Conservation (phyloP, 768 basidiomycete genomes). For the Pisolithus microcarpus region DNA sequence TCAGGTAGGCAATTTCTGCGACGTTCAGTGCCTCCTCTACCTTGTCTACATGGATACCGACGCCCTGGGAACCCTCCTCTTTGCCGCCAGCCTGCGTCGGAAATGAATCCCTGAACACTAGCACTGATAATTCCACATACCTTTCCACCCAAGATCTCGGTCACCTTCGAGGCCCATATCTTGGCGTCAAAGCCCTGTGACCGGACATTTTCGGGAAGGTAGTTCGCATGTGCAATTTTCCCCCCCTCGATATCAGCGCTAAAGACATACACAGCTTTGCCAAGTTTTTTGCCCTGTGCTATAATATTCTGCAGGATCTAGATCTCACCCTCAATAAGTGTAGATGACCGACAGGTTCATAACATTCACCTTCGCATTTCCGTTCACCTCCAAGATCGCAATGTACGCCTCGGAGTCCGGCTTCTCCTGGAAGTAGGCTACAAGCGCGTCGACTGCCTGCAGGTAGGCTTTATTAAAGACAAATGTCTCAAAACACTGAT, state of each 20-base stretch:
- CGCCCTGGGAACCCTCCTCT: conserved; percentile 85
- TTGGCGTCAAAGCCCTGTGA: conserved; percentile 73
- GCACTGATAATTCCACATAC: conserved; percentile 32
- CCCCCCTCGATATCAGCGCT: conserved; percentile 59
- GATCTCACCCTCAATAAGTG: not conserved
- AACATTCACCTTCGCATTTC: conserved; percentile 70
- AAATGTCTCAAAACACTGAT: not conserved
- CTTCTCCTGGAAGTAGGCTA: conserved; percentile 72
- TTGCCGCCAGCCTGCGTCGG: conserved; percentile 81
- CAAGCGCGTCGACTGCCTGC: conserved; percentile 65
- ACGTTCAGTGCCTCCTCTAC: conserved; percentile 59
- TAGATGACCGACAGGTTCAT: not conserved
- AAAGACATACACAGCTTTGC: conserved; percentile 85
- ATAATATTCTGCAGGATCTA: conserved; percentile 73
- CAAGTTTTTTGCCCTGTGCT: conserved; percentile 69
- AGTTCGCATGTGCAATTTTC: conserved; percentile 87
- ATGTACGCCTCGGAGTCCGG: conserved; percentile 64
- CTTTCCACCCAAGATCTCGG: conserved; percentile 84
- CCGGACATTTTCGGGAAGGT: conserved; percentile 57
- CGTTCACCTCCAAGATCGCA: conserved; percentile 65
- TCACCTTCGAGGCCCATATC: conserved; percentile 76
- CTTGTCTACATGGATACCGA: conserved; percentile 60
- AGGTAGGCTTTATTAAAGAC: conserved; percentile 1
- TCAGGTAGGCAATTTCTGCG: conserved; percentile 39
- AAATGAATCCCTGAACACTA: conserved; percentile 6